Evolutionary conservation across 768 basidiomycete species (phyloP).

Genomic region (Termitomyces sp.): DNA sequence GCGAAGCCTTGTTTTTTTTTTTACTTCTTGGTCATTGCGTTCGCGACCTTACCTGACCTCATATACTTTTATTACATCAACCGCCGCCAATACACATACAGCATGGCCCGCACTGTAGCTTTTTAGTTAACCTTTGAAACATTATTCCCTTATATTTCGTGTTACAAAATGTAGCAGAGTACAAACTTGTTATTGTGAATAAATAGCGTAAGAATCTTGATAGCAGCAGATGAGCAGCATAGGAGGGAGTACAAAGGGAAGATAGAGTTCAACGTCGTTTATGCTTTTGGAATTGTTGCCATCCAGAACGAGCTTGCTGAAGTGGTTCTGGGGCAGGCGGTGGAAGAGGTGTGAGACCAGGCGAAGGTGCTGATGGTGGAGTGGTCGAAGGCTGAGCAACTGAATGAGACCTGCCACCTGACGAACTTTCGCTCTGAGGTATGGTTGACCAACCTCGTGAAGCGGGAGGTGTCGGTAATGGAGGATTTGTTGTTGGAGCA

Average conservation of each 20-base stretch:
- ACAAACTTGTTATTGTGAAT: not conserved
- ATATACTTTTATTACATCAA: slow-evolving; percentile 39
- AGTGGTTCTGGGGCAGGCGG: slow-evolving; percentile 13
- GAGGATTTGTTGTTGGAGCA: slow-evolving; percentile 3
- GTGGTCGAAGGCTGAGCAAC: not conserved
- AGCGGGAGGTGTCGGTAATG: slow-evolving; percentile 17
- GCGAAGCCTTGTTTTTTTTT: slow-evolving; percentile 7
- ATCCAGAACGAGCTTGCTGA: slow-evolving; percentile 40
- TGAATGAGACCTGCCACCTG: slow-evolving; percentile 4
- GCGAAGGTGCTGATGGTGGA: not conserved
- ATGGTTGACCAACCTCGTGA: slow-evolving; percentile 2
- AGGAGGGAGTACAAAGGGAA: too few relatives aligned
- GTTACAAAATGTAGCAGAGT: slow-evolving; percentile 3
- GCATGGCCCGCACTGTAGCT: slow-evolving; percentile 42
- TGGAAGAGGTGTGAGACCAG: not conserved
- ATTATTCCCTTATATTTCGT: slow-evolving; percentile 12
- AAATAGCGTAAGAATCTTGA: not conserved
- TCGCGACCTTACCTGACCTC: slow-evolving; percentile 9
- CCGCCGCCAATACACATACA: slow-evolving; percentile 30
- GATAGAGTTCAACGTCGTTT: slow-evolving; percentile 18
- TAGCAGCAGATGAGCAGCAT: too few relatives aligned
- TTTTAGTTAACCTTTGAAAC: slow-evolving; percentile 33
- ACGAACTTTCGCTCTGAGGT: slow-evolving; percentile 1
- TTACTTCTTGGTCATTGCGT: slow-evolving; percentile 10
- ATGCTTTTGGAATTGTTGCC: slow-evolving; percentile 57